phyloP scores from a whole-genome alignment of 495 filamentous ascomycete genomes.

The Neurospora cerealis region DNA sequence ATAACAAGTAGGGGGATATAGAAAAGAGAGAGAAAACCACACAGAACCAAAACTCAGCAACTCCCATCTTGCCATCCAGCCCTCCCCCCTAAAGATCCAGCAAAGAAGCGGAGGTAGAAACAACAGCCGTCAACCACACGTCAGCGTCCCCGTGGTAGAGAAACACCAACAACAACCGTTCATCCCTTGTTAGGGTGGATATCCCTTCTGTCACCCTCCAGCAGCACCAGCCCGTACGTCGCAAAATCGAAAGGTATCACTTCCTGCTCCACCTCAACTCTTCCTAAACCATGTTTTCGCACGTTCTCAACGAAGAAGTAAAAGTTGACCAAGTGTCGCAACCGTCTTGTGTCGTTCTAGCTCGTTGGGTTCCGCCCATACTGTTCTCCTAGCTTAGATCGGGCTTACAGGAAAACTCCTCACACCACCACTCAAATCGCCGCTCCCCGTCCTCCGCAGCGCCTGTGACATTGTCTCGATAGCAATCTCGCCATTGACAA shows the following conservation, averaged over 20 bases:
- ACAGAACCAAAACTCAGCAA: background rate
- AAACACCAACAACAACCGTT: background rate
- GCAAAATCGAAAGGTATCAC: background rate
- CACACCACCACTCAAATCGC: constrained; percentile 56
- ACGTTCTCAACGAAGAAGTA: background rate
- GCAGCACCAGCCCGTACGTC: background rate
- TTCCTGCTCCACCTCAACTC: background rate
- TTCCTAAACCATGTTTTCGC: background rate
- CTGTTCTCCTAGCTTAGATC: constrained; percentile 12
- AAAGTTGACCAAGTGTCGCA: background rate
- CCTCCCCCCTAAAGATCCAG: background rate
- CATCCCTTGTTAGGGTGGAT: background rate
- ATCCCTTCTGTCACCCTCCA: background rate
- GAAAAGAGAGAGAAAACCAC: background rate
- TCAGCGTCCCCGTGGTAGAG: background rate
- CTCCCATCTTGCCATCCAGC: background rate
- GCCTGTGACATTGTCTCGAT: constrained; percentile 91
- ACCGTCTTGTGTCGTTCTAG: background rate
- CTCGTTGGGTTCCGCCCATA: background rate
- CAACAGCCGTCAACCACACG: background rate
- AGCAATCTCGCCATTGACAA: constrained; percentile 56
- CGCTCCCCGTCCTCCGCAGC: constrained; percentile 68
- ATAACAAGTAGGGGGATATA: background rate
- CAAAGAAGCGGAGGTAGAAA: background rate
- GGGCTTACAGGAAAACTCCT: constrained; percentile 55